Conservation (phyloP, 1,284 basidiomycete genomes). For the Cerrena zonata region DNA sequence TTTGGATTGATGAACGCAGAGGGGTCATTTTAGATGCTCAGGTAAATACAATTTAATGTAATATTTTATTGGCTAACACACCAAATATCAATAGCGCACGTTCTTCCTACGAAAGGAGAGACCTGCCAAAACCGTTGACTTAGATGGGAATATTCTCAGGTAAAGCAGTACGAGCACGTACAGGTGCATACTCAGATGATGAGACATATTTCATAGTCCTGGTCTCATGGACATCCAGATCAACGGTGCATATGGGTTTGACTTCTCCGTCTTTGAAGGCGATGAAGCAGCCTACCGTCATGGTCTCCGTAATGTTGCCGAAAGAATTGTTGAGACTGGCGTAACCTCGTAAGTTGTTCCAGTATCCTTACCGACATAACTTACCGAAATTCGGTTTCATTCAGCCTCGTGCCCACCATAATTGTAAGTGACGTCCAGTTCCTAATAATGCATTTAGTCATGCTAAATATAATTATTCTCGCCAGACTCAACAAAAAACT, state of each 20-base stretch:
- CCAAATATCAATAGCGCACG: constrained; percentile 40
- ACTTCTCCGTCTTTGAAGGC: constrained; percentile 76
- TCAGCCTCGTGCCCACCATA: constrained; percentile 65
- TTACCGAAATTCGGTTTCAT: neutral
- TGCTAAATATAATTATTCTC: constrained; percentile 2
- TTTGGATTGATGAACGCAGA: constrained; percentile 70
- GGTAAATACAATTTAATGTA: constrained; percentile 32
- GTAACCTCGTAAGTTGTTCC: constrained; percentile 69
- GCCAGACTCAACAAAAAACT: constrained; percentile 67
- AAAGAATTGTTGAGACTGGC: constrained; percentile 79
- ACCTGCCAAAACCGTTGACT: constrained; percentile 57
- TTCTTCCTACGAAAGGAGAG: constrained; percentile 61
- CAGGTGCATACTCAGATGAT: neutral
- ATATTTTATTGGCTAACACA: neutral
- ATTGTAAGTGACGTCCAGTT: constrained; percentile 49
- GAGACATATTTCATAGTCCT: constrained; percentile 37
- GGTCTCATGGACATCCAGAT: constrained; percentile 78
- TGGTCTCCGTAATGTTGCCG: constrained; percentile 68
- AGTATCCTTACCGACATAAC: neutral
- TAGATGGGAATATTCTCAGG: constrained; percentile 72
- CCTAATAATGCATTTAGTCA: constrained; percentile 1
- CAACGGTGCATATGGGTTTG: constrained; percentile 85
- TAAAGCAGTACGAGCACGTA: constrained; percentile 16
- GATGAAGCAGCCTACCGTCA: constrained; percentile 62
- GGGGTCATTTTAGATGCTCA: constrained; percentile 71